Conservation (phyloP, 2,329 filamentous ascomycete genomes). For the Fusarium sp. region DNA sequence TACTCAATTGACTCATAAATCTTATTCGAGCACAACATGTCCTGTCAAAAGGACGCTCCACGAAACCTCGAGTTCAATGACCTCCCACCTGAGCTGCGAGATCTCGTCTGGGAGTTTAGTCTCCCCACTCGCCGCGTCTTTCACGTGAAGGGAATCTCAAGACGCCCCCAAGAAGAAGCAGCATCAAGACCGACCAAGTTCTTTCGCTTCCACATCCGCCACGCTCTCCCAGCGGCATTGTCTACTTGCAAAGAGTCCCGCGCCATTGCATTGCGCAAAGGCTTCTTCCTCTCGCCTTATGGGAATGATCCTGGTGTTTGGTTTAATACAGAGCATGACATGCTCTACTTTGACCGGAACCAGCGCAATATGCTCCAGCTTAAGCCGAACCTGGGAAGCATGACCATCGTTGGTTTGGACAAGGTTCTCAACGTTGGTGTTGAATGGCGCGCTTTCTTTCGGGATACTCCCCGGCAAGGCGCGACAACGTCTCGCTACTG, state of each 20-base stretch:
- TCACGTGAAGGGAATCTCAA: constrained; percentile 39
- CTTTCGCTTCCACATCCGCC: constrained; percentile 40
- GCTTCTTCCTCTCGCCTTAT: constrained; percentile 41
- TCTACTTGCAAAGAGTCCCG: constrained; percentile 46
- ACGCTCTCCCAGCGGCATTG: constrained; percentile 33
- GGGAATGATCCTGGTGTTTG: constrained; percentile 30
- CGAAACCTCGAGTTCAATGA: constrained; percentile 13
- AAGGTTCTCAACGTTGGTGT: constrained; percentile 43
- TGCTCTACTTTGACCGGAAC: constrained; percentile 48
- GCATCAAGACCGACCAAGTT: background rate
- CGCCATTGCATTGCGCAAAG: constrained; percentile 38
- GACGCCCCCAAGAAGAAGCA: background rate
- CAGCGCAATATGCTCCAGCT: constrained; percentile 34
- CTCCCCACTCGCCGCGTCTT: constrained; percentile 47
- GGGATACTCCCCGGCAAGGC: constrained; percentile 41
- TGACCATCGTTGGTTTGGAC: constrained; percentile 38
- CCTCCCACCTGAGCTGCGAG: constrained; percentile 45
- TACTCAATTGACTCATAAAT: background rate
- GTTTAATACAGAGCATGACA: constrained; percentile 44
- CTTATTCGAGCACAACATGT: constrained; percentile 11
- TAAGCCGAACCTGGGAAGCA: constrained; percentile 15
- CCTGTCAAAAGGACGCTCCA: background rate
- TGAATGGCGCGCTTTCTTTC: constrained; percentile 47
- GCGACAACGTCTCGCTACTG: constrained; percentile 39
- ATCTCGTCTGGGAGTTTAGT: constrained; percentile 46